Evolutionary conservation across 78 protist species (phyloP).

Genomic region (Emiliania huxleyi): DNA sequence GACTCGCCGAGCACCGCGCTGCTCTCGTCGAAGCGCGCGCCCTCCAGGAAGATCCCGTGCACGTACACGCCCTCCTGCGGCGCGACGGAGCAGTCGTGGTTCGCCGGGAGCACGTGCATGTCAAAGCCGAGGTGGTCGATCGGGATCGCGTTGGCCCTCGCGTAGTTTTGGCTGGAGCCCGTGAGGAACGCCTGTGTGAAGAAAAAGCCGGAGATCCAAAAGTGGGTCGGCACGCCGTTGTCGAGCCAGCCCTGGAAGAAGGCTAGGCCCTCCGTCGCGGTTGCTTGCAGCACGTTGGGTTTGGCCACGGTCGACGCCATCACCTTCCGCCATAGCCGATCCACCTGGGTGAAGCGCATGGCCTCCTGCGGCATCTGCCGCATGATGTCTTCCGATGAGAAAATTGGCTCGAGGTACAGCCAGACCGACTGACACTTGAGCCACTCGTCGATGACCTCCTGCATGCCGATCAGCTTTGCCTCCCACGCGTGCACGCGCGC

Average conservation of each 20-base stretch:
- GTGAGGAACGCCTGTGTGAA: conserved; percentile 79
- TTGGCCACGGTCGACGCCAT: conserved; percentile 43
- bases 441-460: conserved; percentile 76
- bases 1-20: conserved; percentile 1
- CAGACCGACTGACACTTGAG: conserved; percentile 61
- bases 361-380: conserved; percentile 70
- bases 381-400: conserved; percentile 72
- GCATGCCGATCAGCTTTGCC: conserved; percentile 29
- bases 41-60: too few species aligned
- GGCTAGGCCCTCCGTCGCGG: conserved; percentile 64
- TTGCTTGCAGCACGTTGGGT: conserved; percentile 61
- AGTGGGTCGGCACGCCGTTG: too few species aligned
- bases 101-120: conserved; percentile 1
- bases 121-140: too few species aligned
- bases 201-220: too few species aligned
- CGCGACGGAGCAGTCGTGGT: neutral
- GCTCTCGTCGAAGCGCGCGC: too few species aligned
- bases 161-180: conserved; percentile 71
- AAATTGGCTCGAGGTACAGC: conserved; percentile 83
- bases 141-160: conserved; percentile 48
- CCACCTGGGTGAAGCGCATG: conserved; percentile 56
- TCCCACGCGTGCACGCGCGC: conserved; percentile 52
- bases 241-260: conserved; percentile 52
- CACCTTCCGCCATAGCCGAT: conserved; percentile 54
- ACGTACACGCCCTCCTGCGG: conserved; percentile 49